phyloP scores from a whole-genome alignment of 129 eudicot genomes.

The Artemisia argyi region DNA sequence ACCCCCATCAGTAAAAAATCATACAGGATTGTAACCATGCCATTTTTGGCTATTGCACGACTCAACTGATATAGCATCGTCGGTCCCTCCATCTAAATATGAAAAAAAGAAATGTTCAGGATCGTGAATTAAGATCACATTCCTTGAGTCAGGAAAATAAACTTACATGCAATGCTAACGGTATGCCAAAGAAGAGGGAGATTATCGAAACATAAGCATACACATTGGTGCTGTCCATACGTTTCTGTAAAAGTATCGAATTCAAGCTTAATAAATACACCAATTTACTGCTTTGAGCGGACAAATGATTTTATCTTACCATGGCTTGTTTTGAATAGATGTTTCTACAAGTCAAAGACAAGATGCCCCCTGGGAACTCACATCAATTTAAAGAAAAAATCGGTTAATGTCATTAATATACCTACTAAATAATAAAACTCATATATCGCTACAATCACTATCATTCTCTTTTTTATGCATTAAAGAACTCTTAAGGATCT shows the following conservation, averaged over 20 bases:
- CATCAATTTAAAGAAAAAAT: constrained; percentile 75
- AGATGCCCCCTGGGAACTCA: constrained; percentile 75
- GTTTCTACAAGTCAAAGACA: constrained; percentile 94
- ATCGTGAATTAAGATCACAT: background rate
- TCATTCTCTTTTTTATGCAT: no score
- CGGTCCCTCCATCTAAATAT: background rate
- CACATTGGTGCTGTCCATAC: constrained; percentile 85
- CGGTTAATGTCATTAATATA: constrained; percentile 90
- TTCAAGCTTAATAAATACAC: background rate
- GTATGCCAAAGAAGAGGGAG: constrained; percentile 73
- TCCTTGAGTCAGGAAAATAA: background rate
- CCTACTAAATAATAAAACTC: constrained; percentile 38
- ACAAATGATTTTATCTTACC: constrained; percentile 33
- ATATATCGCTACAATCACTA: no score
- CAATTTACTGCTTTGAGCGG: background rate
- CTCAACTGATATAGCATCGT: background rate
- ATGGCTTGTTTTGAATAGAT: constrained; percentile 89
- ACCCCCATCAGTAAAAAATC: background rate
- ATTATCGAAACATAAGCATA: constrained; percentile 89
- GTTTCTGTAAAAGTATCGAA: constrained; percentile 54
- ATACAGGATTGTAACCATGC: background rate
- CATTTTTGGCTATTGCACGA: background rate
- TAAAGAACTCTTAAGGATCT: no score
- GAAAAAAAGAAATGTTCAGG: background rate
- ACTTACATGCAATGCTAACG: constrained; percentile 84